Evolutionary conservation across 1,284 basidiomycete genomes (phyloP), one percentile per base, ranked within the genome.

Genomic region (Rhodotorula sp.): DNA sequence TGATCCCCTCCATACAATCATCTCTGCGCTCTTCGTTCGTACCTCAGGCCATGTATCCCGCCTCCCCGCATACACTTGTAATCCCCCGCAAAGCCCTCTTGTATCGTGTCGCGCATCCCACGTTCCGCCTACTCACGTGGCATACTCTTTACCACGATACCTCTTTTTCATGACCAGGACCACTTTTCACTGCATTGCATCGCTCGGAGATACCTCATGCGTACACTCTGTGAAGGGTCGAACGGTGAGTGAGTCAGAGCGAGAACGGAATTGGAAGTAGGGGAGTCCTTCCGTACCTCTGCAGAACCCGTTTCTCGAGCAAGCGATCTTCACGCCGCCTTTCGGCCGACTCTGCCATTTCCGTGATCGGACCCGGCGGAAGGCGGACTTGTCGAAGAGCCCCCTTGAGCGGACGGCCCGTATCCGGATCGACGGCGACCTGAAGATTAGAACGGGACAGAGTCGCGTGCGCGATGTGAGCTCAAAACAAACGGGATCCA

Each of bases 261-360:
- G 39, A 20, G 23, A 0, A 21, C 21, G 20, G 16, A 39, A 26
- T 15, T 7, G 54, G 21, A 26, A 46, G 46, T 10, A 34, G 31
- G 29, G 56, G 46, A 4, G 29, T 29, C 6, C 20, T 6, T 5
- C 43, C 68, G 51, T 29, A 75, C 75, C 69, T 65, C 59, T 75
- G 73, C 47, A 76, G 60, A 15, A 76, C 68, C 58, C 57, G 54
- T 72, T 76, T 76, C 34, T 76, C 73, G 29, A 69, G 67, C 43
- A 76, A 57, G 16, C 75, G 43, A 52, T 72, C 73, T 46, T 74
- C 73, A 14, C 73, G 18, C 6, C 75, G 23, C 54, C 62, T 58
- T 8, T 70, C 73, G 2, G 72, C 67, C 18, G 58, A 65, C 23
- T n/a, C 61, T 1, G 71, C 76, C 12, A 73, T 63, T 31, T 67